Evolutionary conservation across 2,329 filamentous ascomycete species (phyloP), one percentile per base, ranked within the genome.

Genomic region (Alternaria arborescens): DNA sequence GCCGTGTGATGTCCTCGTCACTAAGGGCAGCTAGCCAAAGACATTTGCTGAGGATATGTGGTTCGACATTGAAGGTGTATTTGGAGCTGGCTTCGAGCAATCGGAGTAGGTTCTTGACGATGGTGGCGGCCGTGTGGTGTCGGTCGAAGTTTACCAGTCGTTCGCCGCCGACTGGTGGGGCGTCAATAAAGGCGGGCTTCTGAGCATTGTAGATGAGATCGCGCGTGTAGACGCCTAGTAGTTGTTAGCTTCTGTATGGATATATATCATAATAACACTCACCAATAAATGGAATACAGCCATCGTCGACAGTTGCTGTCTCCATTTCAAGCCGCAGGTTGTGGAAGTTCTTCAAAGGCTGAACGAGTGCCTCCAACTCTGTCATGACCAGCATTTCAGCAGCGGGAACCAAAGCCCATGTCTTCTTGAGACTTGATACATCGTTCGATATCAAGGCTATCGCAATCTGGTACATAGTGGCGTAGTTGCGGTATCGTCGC

Each of bases 201-300:
- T 94, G 91, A 1, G 89, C 88, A 71, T 94, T 94, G 82, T 91
- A 92, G 44, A 94, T 87, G 41, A 95, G 83, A 73, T 95, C 92
- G 71, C 94, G 91, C 2, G 91, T 94, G 77, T 95, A 95, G 56
- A 89, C 81, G 22, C 87, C 83, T 85, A 50, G 36, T 18, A 24
- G 1, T 16, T 47, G 44, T 74, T 66, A 73, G 68, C 46, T 8
- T 16, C 24, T 7, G 5, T 8, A 50, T 24, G 8, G 44, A 12
- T 16, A 11, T 24, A 11, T 26, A 16, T 52, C 10, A 18, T 32
- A 22, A 24, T 2, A 5, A 12, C 14, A 38, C 82, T 90, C 89
- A 59, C 89, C 92, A 48, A 95, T 90, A 74, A 95, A 94, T 0
- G 92, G 92, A 62, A 95, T 94, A 70, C 92, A 94, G 2, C 91